A percentile compares a stretch with the other conserved stretches of the same genome.
phyloP scores from a whole-genome alignment of 1,284 basidiomycete species.

The Ustilago bromivora region DNA sequence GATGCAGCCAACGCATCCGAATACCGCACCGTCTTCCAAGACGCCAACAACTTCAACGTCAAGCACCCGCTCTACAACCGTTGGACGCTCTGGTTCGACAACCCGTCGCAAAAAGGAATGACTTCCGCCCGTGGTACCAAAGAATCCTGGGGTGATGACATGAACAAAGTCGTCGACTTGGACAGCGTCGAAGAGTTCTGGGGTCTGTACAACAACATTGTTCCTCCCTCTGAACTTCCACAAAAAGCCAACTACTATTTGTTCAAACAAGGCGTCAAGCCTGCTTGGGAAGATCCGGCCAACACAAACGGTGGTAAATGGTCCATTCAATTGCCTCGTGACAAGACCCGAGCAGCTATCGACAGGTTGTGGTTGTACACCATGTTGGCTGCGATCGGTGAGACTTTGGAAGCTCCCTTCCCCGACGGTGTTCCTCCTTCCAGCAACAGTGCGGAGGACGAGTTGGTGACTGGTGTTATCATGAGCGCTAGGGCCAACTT shows the following conservation, averaged over 20 bases:
- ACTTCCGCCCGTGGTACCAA: conserved; percentile 60
- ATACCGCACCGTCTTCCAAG: conserved; percentile 67
- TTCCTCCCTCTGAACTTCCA: conserved; percentile 92
- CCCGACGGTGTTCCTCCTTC: conserved; percentile 51
- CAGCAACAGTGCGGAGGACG: conserved; percentile 42
- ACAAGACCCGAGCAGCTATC: conserved; percentile 85
- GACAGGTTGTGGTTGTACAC: conserved; percentile 99
- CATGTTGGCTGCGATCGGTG: conserved; percentile 69
- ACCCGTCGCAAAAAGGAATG: conserved; percentile 64
- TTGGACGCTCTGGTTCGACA: conserved; percentile 70
- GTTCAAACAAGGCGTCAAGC: conserved; percentile 88
- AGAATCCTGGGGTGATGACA: conserved; percentile 68
- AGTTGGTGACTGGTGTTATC: conserved; percentile 78
- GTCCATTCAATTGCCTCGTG: conserved; percentile 96
- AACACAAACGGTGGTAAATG: conserved; percentile 98
- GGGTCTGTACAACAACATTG: conserved; percentile 92
- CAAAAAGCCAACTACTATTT: conserved; percentile 98
- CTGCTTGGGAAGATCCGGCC: conserved; percentile 91
- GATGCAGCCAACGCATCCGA: conserved; percentile 28
- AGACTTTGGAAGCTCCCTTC: conserved; percentile 65
- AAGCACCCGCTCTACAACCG: conserved; percentile 68
- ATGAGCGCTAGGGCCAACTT: conserved; percentile 93
- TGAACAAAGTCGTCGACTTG: conserved; percentile 68
- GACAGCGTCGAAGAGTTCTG: conserved; percentile 69
- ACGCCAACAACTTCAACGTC: conserved; percentile 67